These are phyloP conservation scores for Angomonas ambiguus DNA, from an alignment of 208 protist genomes.

Conservation along the genomic window DNA sequence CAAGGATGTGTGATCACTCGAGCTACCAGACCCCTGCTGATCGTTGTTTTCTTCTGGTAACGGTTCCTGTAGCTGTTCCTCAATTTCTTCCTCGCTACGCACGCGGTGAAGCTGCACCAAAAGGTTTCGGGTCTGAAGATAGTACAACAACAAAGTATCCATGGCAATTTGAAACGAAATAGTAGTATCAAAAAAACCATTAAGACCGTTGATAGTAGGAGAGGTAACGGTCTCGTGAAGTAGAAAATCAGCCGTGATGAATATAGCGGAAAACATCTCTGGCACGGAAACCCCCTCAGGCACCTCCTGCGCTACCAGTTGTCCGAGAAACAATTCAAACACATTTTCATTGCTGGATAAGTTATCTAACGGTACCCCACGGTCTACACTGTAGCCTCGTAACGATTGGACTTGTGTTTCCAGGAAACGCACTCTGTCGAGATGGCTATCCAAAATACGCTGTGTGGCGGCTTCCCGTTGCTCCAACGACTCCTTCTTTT, in stretches of 20 bases:
- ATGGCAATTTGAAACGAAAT: slow-evolving; percentile 81
- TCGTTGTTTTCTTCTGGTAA: not conserved
- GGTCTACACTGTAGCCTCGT: slow-evolving; percentile 66
- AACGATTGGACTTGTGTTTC: slow-evolving; percentile 82
- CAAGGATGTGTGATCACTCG: slow-evolving; percentile 18
- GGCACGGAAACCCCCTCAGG: slow-evolving; percentile 35
- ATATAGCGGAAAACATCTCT: slow-evolving; percentile 49
- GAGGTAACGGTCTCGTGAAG: slow-evolving; percentile 88
- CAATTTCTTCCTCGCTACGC: slow-evolving; percentile 57
- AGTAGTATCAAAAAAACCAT: slow-evolving; percentile 88
- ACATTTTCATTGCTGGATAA: slow-evolving; percentile 63
- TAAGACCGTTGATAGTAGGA: slow-evolving; percentile 70
- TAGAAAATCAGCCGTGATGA: slow-evolving; percentile 86
- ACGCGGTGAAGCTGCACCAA: slow-evolving; percentile 86
- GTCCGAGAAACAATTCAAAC: slow-evolving; percentile 88
- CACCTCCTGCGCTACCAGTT: slow-evolving; percentile 69
- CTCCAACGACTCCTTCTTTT: slow-evolving; percentile 33
- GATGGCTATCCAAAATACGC: slow-evolving; percentile 53
- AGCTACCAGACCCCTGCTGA: slow-evolving; percentile 2
- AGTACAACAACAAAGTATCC: slow-evolving; percentile 84
- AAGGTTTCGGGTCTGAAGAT: slow-evolving; percentile 76
- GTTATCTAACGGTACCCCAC: slow-evolving; percentile 36
- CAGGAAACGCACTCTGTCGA: slow-evolving; percentile 83
- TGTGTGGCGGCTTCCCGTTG: slow-evolving; percentile 49
- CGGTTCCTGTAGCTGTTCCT: slow-evolving; percentile 18